Evolutionary conservation across 805 yeast species (phyloP).

Genomic region (Schizosaccharomyces cryophilus): DNA sequence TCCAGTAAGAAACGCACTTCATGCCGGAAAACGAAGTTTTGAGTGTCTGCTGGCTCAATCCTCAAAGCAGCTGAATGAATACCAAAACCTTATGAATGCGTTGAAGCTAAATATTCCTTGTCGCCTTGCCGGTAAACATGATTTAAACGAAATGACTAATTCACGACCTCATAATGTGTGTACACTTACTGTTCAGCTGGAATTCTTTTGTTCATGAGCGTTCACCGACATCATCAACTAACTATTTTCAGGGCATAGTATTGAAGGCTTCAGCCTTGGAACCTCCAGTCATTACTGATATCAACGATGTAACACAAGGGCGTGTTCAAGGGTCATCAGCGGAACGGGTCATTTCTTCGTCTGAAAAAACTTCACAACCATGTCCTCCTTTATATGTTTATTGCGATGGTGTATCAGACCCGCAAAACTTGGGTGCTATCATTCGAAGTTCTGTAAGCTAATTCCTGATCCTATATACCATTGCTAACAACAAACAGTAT

Average conservation of each 20-base stretch:
- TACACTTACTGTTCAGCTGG: neutral
- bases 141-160: neutral
- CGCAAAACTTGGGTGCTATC: neutral
- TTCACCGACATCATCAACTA: neutral
- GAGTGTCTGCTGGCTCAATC: neutral
- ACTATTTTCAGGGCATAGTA: neutral
- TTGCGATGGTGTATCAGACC: neutral
- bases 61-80: neutral
- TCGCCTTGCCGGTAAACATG: neutral
- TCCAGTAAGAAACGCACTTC: neutral
- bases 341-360: too few relatives aligned
- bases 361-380: too few relatives aligned
- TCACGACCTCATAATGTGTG: neutral
- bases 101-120: neutral
- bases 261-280: neutral
- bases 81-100: neutral
- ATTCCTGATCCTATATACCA: neutral
- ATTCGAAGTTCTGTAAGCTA: neutral
- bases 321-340: too few relatives aligned
- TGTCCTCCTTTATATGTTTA: neutral
- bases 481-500: neutral
- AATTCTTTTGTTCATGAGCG: neutral
- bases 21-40: neutral
- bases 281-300: neutral
- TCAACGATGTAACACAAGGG: neutral